Base-by-base conservation (phyloP, 768 basidiomycete species). In the Calocybe gangraenosa region DNA sequence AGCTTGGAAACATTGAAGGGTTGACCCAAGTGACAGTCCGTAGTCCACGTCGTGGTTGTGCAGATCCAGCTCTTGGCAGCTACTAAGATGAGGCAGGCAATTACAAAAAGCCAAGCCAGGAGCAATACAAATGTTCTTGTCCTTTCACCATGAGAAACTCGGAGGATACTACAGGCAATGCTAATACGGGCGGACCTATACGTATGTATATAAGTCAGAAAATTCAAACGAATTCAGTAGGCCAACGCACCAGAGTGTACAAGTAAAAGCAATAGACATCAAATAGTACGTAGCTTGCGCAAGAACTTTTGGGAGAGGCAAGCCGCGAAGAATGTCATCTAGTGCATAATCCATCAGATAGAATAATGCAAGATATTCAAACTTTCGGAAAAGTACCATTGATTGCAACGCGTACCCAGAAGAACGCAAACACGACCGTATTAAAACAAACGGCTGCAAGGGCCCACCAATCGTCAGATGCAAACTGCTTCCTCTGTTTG, bases 161-260 rank as follows among this genome's bases (percentile, higher is more conserved):
- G 50, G 7, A 52, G 40, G 23, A 58, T 49, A 17, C 53, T 54
- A 40, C 51, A 56, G 19, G 49, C 51, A 17, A 58, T 53, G 22
- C 55, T 56, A 20, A 58, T 56, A 37, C 54, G 41, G 6, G 50
- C 50, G 17, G 55, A n/a, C 57, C 57, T 58, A 38, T 20, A 34
- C n/a, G 14, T 23, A 31, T 23, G 34, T 18, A 35, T 14, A 34
- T 32, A 34, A 21, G 37, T 10, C 14, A 37, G 7, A 7, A 31
- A 31, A 8, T 4, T 19, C 17, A 40, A 38, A 33, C 7, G 19
- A 35, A 11, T 35, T 19, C 10, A 9, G 15, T 48, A 45, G 20
- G 30, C 11, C 30, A 33, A 28, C 37, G 18, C 37, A 56, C 57
- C 57, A 56, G 3, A 56, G 36, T 10, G 49, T 52, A 20, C 42